Percentiles rank a stretch among this genome's conserved stretches.
Evolutionary conservation across 805 yeast species (phyloP).

Genomic region (Starmerella powellii): DNA sequence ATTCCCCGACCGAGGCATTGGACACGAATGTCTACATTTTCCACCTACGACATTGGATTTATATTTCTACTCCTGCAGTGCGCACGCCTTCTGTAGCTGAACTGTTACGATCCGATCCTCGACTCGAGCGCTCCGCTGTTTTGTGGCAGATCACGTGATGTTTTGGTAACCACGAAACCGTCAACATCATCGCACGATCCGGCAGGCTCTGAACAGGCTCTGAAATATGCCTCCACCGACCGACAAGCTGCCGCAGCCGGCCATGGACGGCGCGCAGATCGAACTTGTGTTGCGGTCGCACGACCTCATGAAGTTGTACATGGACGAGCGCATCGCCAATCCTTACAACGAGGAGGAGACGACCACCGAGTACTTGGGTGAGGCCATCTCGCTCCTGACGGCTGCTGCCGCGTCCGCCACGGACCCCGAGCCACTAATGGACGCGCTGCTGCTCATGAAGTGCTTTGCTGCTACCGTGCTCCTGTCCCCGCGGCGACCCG

Average conservation of each 20-base stretch:
- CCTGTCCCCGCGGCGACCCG: slow-evolving; percentile 1
- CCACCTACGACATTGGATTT: too few relatives aligned
- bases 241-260: slow-evolving; percentile 1
- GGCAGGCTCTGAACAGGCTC: background rate
- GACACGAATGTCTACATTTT: too few relatives aligned
- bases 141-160: too few relatives aligned
- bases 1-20: too few relatives aligned
- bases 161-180: too few relatives aligned
- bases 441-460: slow-evolving; percentile 12
- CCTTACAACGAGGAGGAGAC: slow-evolving; percentile 13
- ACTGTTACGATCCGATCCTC: too few relatives aligned
- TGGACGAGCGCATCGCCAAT: slow-evolving; percentile 9
- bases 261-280: slow-evolving; percentile 7
- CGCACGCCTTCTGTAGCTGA: too few relatives aligned
- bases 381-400: slow-evolving; percentile 7
- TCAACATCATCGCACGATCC: background rate
- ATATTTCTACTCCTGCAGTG: too few relatives aligned
- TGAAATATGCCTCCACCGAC: too few relatives aligned
- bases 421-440: slow-evolving; percentile 10
- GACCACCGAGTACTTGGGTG: slow-evolving; percentile 7
- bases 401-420: slow-evolving; percentile 1
- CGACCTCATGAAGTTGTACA: slow-evolving; percentile 14
- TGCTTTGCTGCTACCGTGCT: slow-evolving; percentile 12
- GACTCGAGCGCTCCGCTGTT: too few relatives aligned
- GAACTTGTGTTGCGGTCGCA: slow-evolving; percentile 11